These are phyloP conservation scores for Collybia sp. DNA, from an alignment of 768 basidiomycete species.

Conservation along the genomic window DNA sequence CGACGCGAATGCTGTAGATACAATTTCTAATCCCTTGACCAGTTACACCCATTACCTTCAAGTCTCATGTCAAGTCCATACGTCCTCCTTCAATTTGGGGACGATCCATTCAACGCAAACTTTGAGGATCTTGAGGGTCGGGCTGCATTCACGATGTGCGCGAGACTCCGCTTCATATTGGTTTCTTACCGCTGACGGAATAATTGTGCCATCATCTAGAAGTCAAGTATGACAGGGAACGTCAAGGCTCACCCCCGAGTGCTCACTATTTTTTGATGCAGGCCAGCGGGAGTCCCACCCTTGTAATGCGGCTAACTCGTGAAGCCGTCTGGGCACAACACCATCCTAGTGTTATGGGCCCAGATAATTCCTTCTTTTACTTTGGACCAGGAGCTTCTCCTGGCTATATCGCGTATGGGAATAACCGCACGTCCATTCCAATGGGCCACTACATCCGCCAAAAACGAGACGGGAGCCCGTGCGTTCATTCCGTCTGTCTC, in stretches of 20 bases:
- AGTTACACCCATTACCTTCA: conserved; percentile 10
- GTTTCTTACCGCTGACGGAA: conserved; percentile 2
- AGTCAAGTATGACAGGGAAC: not conserved
- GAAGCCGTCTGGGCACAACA: conserved; percentile 64
- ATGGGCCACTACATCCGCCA: conserved; percentile 58
- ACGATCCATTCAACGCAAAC: conserved; percentile 52
- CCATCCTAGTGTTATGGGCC: conserved; percentile 73
- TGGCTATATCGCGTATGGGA: conserved; percentile 69
- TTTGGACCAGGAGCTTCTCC: conserved; percentile 60
- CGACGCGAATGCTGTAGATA: conserved; percentile 7
- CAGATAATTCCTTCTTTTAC: conserved; percentile 71
- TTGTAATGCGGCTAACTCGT: conserved; percentile 59
- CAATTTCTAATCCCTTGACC: conserved; percentile 2
- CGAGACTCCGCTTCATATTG: conserved; percentile 8
- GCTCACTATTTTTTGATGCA: conserved; percentile 15
- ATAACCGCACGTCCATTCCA: conserved; percentile 42
- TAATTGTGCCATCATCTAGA: no score
- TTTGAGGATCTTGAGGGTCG: conserved; percentile 64
- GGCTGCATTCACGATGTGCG: conserved; percentile 67
- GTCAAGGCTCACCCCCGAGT: not conserved
- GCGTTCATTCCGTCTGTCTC: conserved; percentile 22
- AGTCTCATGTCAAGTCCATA: conserved; percentile 24
- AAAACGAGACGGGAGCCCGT: conserved; percentile 61
- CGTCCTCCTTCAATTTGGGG: conserved; percentile 60
- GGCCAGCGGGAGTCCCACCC: conserved; percentile 56